These are phyloP conservation scores for Scleroderma bovista DNA, from an alignment of 768 basidiomycete species.

Conservation along the genomic window DNA sequence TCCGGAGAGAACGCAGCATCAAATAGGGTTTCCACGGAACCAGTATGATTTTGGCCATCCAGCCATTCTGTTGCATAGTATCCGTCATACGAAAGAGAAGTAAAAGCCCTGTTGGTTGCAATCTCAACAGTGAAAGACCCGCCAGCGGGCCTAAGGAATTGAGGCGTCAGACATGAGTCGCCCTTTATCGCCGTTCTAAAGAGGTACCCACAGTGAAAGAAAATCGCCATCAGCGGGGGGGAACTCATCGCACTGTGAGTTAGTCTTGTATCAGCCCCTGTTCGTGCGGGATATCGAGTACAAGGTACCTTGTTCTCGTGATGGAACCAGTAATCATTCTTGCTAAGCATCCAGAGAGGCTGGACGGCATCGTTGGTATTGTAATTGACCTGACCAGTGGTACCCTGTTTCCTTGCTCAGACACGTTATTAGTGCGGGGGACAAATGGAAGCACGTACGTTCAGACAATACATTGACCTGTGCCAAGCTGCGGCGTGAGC, in stretches of 20 bases:
- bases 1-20: conserved; percentile 1
- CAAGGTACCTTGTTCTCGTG: conserved; percentile 4
- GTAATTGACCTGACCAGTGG: conserved; percentile 23
- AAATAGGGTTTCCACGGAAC: conserved; percentile 28
- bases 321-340: conserved; percentile 39
- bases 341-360: conserved; percentile 39
- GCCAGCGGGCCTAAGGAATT: conserved; percentile 40
- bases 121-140: conserved; percentile 44
- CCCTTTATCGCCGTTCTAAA: neutral
- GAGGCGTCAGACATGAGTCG: neutral
- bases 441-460: conserved; percentile 32
- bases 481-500: conserved; percentile 41
- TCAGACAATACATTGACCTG: conserved; percentile 42
- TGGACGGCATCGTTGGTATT: conserved; percentile 36
- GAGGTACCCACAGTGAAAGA: conserved; percentile 34
- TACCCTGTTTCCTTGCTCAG: conserved; percentile 21
- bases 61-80: conserved; percentile 38
- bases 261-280: neutral
- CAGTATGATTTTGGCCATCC: conserved; percentile 39
- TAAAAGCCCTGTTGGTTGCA: conserved; percentile 44
- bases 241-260: conserved; percentile 38
- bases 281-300: neutral
- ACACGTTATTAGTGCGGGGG: neutral
- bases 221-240: conserved; percentile 39
- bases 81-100: conserved; percentile 39